Evolutionary conservation across 352 stramenopile genomes (phyloP).

Genomic region (Globisporangium carolinianum): DNA sequence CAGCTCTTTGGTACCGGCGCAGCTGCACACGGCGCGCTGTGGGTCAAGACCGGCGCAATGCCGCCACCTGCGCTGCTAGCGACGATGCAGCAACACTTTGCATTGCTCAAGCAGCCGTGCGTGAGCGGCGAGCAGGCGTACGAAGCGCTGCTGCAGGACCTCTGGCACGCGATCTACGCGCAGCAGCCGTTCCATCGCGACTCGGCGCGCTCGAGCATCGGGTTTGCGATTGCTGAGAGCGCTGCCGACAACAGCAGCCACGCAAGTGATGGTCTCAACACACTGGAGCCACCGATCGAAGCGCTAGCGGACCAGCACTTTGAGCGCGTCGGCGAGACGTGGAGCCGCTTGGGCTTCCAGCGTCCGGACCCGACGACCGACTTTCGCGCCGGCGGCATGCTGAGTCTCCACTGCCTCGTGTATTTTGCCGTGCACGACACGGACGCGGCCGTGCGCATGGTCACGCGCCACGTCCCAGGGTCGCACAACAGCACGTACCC

Average conservation of each 20-base stretch:
- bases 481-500: conserved; percentile 80
- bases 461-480: conserved; percentile 66
- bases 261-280: not conserved
- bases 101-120: conserved; percentile 64
- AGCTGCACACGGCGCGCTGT: conserved; percentile 28
- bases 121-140: conserved; percentile 53
- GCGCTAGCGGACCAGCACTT: conserved; percentile 27
- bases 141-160: conserved; percentile 44
- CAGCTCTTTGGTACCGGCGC: conserved; percentile 39
- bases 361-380: conserved; percentile 80
- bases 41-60: conserved; percentile 47
- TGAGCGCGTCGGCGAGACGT: conserved; percentile 66
- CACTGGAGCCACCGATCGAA: not conserved
- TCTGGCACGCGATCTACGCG: conserved; percentile 69
- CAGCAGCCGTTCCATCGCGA: conserved; percentile 29
- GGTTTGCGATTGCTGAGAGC: conserved; percentile 11
- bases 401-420: conserved; percentile 75
- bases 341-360: conserved; percentile 80
- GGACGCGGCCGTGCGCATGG: conserved; percentile 64
- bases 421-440: conserved; percentile 74
- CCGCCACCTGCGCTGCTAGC: conserved; percentile 43
- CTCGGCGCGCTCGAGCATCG: conserved; percentile 12
- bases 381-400: conserved; percentile 73
- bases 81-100: conserved; percentile 62
- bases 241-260: conserved; percentile 2